Evolutionary conservation across 805 yeast species (phyloP), one percentile per base, ranked within the genome.

Genomic region (Blastobotrys attinorum): DNA sequence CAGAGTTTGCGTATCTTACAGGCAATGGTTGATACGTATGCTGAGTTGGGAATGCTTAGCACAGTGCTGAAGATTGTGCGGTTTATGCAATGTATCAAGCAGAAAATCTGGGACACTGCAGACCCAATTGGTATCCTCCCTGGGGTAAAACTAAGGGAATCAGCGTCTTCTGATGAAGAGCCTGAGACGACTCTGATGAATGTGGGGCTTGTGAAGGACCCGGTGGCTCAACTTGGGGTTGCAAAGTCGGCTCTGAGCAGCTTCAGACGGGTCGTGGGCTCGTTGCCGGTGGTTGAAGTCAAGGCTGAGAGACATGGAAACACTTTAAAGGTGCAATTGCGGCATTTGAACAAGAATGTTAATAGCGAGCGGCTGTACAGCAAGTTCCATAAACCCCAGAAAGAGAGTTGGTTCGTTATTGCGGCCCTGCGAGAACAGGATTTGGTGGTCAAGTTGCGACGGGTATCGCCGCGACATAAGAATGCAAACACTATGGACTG

Each of bases 1-100:
- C 98, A 92, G 65, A 79, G 95, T 5, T 69, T 92, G 57, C 95
- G 98, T 75, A 82, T 92, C 49, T 65, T 89, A 43, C 98, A 92
- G 59, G 97, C 97, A 0, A 82, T 76, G 52, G 81, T 90, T 47
- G 99, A 92, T 63, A 86, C 85, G 17, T 79, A 92, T 1, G 77
- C 96, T 2, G 97, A 90, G 53, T 57, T 79, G 52, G 96, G 96
- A 0, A 81, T 77, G 53, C 66, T 80, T 37, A 58, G 71, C 3
- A 75, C 86, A 0, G 86, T 80, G 0, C 48, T 79, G 53, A 70
- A 70, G 44, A 71, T 88, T 44, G 72, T 90, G 29, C 70, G 70
- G 50, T 65, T 84, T 39, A 81, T 90, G 89, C 87, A 81, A 56
- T 79, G 92, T 63, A 72, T 92, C 43, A 92, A 92, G 60, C 97